Percentiles rank a stretch among this genome's conserved stretches.
These are phyloP conservation scores for Cinnamomum chago DNA, from an alignment of 164 flowering plant species.

Conservation along the genomic window DNA sequence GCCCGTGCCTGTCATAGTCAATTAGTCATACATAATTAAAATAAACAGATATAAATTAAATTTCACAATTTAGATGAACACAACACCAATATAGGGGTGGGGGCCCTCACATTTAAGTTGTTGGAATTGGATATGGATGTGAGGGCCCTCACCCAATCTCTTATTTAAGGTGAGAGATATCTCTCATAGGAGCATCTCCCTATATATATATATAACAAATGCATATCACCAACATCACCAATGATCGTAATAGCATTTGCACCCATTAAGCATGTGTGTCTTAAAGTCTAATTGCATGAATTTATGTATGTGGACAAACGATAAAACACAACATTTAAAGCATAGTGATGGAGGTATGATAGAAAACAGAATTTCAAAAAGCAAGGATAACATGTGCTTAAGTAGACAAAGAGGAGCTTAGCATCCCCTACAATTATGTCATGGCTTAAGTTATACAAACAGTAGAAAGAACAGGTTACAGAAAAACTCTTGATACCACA, in stretches of 20 bases:
- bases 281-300: neutral
- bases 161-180: too few relatives aligned
- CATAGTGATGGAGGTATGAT: neutral
- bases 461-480: neutral
- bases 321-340: neutral
- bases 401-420: neutral
- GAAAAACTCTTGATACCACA: neutral
- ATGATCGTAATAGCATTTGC: neutral
- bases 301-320: neutral
- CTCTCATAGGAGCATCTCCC: too few relatives aligned
- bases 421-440: neutral
- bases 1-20: slow-evolving; percentile 70
- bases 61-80: neutral
- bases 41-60: neutral
- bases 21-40: neutral
- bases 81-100: too few relatives aligned
- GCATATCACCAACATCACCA: too few relatives aligned
- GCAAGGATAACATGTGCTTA: neutral
- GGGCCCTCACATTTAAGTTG: too few relatives aligned
- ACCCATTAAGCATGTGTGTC: neutral
- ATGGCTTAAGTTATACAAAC: neutral
- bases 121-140: too few relatives aligned
- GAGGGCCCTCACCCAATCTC: too few relatives aligned
- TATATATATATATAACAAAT: too few relatives aligned
- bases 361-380: neutral